Conservation (phyloP, 129 eudicot genomes). For the Flaveria ramosissima region DNA sequence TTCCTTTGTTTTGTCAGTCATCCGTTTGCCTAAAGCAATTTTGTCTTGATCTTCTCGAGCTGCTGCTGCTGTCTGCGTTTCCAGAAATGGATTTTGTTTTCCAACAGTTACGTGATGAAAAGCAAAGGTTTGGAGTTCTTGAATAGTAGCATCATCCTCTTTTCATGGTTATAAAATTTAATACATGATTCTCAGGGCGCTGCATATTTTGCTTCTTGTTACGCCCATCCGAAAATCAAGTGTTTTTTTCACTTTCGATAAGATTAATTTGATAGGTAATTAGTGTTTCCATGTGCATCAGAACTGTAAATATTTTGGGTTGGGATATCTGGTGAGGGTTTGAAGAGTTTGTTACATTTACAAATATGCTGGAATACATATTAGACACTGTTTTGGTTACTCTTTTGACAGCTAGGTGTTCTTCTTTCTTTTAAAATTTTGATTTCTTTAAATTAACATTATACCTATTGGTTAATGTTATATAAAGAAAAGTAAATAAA, state of each 20-base stretch:
- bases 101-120: conserved; percentile 68
- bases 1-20: conserved; percentile 52
- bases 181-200: conserved; percentile 28
- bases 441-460: not conserved
- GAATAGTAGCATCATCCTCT: conserved; percentile 22
- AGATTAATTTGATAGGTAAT: conserved; percentile 1
- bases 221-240: not conserved
- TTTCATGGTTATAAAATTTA: not conserved
- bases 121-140: conserved; percentile 71
- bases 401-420: not conserved
- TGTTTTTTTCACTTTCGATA: not conserved
- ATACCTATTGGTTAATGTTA: not conserved
- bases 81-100: conserved; percentile 80
- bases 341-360: conserved; percentile 22
- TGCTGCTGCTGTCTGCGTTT: conserved; percentile 70
- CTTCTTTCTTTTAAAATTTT: not conserved
- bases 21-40: conserved; percentile 84
- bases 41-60: conserved; percentile 71
- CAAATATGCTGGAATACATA: conserved; percentile 14
- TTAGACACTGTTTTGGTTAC: conserved; percentile 17
- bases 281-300: conserved; percentile 24
- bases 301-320: conserved; percentile 35
- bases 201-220: conserved; percentile 21
- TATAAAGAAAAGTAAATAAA: too few relatives aligned
- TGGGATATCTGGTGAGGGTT: not conserved